Evolutionary conservation across 306 rosid species (phyloP), one percentile per base, ranked within the genome.

Genomic region (Begonia loranthoides): DNA sequence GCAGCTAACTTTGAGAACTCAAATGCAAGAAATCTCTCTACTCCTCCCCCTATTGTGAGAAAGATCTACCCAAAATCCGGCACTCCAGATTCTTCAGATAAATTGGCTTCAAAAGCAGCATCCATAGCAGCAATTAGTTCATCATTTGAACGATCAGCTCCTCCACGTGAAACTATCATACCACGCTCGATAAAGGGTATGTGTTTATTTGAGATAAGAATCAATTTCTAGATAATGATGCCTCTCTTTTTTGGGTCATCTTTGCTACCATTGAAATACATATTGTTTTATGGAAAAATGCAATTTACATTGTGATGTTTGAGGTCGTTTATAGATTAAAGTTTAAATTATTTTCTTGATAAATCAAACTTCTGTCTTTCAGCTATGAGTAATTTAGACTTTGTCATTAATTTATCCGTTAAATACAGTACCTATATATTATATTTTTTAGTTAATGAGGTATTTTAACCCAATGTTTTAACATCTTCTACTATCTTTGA

Each of bases 31-130:
- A 92, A 92, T 78, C 96, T 92, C 54, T 92, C 99, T 58, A 86
- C 96, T 55, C 99, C 99, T 53, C 99, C 99, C 47, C 99, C 96
- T 44, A 63, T 83, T 22, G 64, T 74, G 50, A 79, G 88, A 77
- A 92, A 92, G 60, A 61, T 87, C 49, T 92, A 78, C 54, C 96
- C 99, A 13, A 83, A 87, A 71, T 86, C 96, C 17, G 57, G 47
- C 60, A 70, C 82, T 45, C 73, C 76, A 12, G 94, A 86, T 69
- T 59, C 92, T 50, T 63, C 68, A 43, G 74, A 58, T 15, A 28
- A 28, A 28, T 56, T 59, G 38, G 76, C 80, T 50, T 57, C 82
- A 48, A 86, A 79, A 70, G 63, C 94, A 28, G 38, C 84, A 52
- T 74, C 87, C 17, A 86, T 92, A 60, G 81, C 87, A 34, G 68